Evolutionary conservation across 768 basidiomycete genomes (phyloP), one percentile per base, ranked within the genome.

Genomic region (Lactarius psammicola): DNA sequence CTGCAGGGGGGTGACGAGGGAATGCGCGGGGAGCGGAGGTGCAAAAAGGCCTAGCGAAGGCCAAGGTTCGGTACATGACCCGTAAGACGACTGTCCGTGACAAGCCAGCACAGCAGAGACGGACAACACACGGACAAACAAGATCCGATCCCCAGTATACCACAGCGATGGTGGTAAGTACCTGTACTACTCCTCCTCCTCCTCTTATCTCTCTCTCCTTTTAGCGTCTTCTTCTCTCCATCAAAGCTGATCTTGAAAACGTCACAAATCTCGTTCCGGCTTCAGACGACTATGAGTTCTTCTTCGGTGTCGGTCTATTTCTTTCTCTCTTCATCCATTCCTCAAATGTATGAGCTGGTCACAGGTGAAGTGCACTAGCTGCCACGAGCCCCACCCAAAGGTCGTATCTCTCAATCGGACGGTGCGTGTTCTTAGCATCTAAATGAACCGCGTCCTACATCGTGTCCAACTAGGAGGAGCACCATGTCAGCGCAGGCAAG

Each of bases 171-270:
- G 49, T 66, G 56, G 65, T 66, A 13, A n/a, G 51, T n/a, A 58
- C 13, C 31, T 44, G 58, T 31, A 34, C 30, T 40, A 33, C 33
- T 23, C 28, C 66, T 40, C 51, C 3, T 30, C 1, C 23, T 26
- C 28, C n/a, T 68, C 61, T 67, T 59, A 72, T 59, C 57, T 59
- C 49, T 56, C 11, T 62, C 58, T 59, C 44, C 56, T 15, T 63
- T 5, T 57, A 88, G 88, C 82, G 78, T 63, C 79, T 91, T 17
- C 78, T 80, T 66, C 78, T 90, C 34, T 87, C 85, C 55, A 89
- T 91, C 74, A 86, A 87, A 76, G 92, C 92, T 13, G 88, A 90
- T 3, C 81, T 94, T 53, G 90, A 94, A 74, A 88, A 89, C 69
- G 85, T 93, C 66, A 89, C 90, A 10, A 79, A 85, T 70, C 77